Base-by-base conservation (phyloP, 306 rosid genomes). In the Prunus mongolica region DNA sequence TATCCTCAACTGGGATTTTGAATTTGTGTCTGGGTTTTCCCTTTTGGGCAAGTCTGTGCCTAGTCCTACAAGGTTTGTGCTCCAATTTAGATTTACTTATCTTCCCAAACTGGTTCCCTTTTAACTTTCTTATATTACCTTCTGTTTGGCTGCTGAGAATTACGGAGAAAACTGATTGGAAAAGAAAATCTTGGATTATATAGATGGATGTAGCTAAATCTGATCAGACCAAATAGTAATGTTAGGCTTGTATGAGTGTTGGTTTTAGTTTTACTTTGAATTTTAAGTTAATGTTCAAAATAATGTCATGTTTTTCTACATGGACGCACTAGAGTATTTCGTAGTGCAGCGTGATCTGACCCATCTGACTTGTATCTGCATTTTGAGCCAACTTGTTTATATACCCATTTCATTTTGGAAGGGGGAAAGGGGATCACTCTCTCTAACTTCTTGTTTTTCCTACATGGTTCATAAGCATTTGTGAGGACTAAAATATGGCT, bases 41-140 rank as follows among this genome's bases (percentile, higher is more conserved):
- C 13, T 79, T 83, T 80, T 49, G 51, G 78, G 73, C 14, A 38
- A 78, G 69, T 56, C 68, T 50, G 74, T 51, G 69, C 65, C 73
- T 83, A 78, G 61, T 73, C 64, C 22, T 72, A 50, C 79, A 84
- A 88, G 93, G 93, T 88, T 87, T 63, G 75, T 57, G 25, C 62
- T 58, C 62, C 19, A 63, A 73, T 38, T 74, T 56, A 9, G 65
- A 75, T 78, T 45, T 60, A 19, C 25, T 25, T 34, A 41, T 76
- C 73, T 76, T 81, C 61, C 45, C 69, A 25, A 41, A 69, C 75
- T 70, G 62, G 71, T 66, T 71, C 71, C 76, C 57, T 52, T 32
- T 49, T 74, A 14, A 51, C n/a, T 68, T 49, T 20, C 34, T 22
- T 61, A 6, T 46, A 19, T 57, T 61, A 16, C 50, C 49, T 71